Percentiles rank a stretch among this genome's conserved stretches.
These are phyloP conservation scores for Nepenthes alata DNA, from an alignment of 179 eudicot species.

Conservation along the genomic window DNA sequence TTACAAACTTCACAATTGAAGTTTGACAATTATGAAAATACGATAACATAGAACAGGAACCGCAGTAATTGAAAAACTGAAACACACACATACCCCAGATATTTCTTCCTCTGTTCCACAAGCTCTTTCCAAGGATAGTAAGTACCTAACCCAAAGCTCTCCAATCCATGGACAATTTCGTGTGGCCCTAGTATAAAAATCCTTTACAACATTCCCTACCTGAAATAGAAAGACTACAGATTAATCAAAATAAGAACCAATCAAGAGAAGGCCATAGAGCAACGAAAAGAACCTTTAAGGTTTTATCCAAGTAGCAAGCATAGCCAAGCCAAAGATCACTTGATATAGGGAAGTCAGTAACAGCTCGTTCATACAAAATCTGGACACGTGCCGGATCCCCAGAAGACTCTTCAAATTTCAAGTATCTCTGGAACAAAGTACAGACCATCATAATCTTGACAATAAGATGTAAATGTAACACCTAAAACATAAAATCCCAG, in stretches of 20 bases:
- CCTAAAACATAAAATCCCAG: no score
- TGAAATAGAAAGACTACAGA: slow-evolving; percentile 18
- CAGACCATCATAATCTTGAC: background rate
- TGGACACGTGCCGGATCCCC: slow-evolving; percentile 92
- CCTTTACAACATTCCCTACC: slow-evolving; percentile 50
- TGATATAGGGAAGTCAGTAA: slow-evolving; percentile 67
- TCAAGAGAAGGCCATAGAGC: background rate
- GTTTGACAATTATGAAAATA: no score
- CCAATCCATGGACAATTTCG: slow-evolving; percentile 93
- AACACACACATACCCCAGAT: slow-evolving; percentile 40
- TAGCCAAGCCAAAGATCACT: slow-evolving; percentile 84
- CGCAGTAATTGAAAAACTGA: background rate
- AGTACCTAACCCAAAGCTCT: slow-evolving; percentile 78
- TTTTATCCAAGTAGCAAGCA: slow-evolving; percentile 71
- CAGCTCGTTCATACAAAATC: slow-evolving; percentile 76
- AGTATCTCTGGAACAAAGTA: slow-evolving; percentile 42
- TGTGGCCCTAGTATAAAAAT: slow-evolving; percentile 56
- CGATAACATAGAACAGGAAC: no score
- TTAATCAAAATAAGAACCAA: slow-evolving; percentile 9
- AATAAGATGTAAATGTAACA: background rate
- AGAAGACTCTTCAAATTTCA: slow-evolving; percentile 80
- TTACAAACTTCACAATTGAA: no score
- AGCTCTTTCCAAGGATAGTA: slow-evolving; percentile 73
- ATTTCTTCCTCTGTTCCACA: slow-evolving; percentile 70
- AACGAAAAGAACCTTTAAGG: slow-evolving; percentile 51